These are phyloP conservation scores for Oropetium thomaeum DNA, from an alignment of 176 grass and related monocot genomes.

Conservation along the genomic window DNA sequence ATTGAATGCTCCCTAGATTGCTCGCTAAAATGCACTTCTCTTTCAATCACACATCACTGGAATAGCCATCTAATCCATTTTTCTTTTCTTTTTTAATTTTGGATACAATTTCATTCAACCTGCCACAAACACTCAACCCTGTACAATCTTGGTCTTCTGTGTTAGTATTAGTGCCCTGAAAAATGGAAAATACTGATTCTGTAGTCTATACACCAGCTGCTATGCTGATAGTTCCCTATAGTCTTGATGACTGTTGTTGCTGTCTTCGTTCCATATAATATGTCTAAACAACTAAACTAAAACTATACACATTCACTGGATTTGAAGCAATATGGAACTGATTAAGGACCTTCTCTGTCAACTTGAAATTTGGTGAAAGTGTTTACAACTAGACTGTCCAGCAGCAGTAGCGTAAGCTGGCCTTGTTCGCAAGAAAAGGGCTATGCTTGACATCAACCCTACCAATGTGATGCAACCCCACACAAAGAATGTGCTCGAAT, in stretches of 20 bases:
- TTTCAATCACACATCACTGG: too few relatives aligned
- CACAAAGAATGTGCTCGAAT: constrained; percentile 60
- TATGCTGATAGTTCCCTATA: constrained; percentile 16
- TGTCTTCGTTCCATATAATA: not conserved
- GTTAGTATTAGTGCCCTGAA: constrained; percentile 17
- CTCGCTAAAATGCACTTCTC: too few relatives aligned
- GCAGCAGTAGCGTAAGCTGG: constrained; percentile 38
- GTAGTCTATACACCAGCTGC: not conserved
- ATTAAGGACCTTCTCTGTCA: too few relatives aligned
- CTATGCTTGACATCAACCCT: constrained; percentile 54
- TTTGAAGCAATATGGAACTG: not conserved
- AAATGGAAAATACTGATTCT: not conserved
- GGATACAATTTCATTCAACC: too few relatives aligned
- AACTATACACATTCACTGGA: constrained; percentile 20
- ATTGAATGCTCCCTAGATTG: too few relatives aligned
- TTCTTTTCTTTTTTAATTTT: too few relatives aligned
- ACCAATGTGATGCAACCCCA: constrained; percentile 71
- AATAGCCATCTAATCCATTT: too few relatives aligned
- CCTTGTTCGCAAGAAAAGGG: constrained; percentile 67
- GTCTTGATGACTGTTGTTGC: not conserved
- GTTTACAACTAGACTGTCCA: constrained; percentile 23
- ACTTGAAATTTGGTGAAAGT: constrained; percentile 22
- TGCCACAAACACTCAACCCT: not conserved
- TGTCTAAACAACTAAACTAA: constrained; percentile 19
- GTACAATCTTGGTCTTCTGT: not conserved